A percentile compares a stretch with the other conserved stretches of the same genome.
Conservation (phyloP, 352 stramenopile species). For the Phytopythium delawarense region DNA sequence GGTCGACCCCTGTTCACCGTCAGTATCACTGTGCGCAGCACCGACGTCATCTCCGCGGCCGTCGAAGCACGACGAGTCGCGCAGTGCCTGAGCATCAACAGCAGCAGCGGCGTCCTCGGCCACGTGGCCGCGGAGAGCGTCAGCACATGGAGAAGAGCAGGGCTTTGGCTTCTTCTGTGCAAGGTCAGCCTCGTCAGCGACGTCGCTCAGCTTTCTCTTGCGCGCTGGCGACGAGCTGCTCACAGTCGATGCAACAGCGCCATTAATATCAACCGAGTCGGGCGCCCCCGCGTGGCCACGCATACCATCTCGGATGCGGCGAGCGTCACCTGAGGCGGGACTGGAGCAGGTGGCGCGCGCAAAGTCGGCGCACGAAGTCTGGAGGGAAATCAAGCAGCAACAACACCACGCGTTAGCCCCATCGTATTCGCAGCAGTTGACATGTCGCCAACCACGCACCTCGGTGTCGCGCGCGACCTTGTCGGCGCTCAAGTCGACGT, state of each 20-base stretch:
- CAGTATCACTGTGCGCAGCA: conserved; percentile 29
- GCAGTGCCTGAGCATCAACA: conserved; percentile 6
- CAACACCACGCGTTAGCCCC: background rate
- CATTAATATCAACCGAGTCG: conserved; percentile 70
- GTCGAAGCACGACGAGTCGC: background rate
- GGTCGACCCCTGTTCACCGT: conserved; percentile 50
- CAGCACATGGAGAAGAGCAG: conserved; percentile 28
- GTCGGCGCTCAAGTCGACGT: conserved; percentile 37
- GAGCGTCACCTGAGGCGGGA: conserved; percentile 32
- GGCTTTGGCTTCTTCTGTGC: conserved; percentile 30
- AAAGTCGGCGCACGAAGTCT: conserved; percentile 9
- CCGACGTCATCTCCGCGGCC: conserved; percentile 17
- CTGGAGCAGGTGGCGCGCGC: background rate
- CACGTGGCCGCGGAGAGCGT: conserved; percentile 34
- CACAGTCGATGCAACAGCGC: conserved; percentile 56
- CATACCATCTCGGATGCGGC: conserved; percentile 28
- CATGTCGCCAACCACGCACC: conserved; percentile 5
- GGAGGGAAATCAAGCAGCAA: background rate
- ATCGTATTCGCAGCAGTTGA: background rate
- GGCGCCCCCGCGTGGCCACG: conserved; percentile 21
- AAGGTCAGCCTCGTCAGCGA: conserved; percentile 21
- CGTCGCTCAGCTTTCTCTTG: conserved; percentile 53
- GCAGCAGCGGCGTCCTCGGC: conserved; percentile 14
- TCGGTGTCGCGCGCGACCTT: conserved; percentile 19
- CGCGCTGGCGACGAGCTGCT: conserved; percentile 48